Evolutionary conservation across 1,139 yeast genomes (phyloP).

Genomic region (Candida labiduridarum): DNA sequence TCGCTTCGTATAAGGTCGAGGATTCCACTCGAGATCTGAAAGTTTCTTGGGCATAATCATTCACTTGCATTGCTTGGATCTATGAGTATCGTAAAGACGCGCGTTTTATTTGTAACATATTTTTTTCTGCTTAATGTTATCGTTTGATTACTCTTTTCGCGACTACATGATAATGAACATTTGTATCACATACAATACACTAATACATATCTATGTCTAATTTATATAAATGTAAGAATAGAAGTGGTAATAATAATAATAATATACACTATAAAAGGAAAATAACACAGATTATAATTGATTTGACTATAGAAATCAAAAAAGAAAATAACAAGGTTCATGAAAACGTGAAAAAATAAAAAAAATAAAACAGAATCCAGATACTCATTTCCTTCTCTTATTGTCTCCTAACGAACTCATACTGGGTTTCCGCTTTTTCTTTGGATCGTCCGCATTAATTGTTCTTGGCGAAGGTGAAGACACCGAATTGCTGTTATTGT

Average conservation of each 20-base stretch:
- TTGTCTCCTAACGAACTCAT: constrained; percentile 14
- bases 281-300: background rate
- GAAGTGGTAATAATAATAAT: background rate
- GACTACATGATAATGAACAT: background rate
- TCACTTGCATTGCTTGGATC: background rate
- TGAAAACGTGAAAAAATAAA: background rate
- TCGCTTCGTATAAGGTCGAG: constrained; percentile 14
- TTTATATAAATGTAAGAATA: background rate
- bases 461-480: constrained; percentile 26
- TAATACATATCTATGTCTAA: constrained; percentile 1
- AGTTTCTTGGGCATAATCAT: background rate
- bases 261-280: background rate
- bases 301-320: too few species aligned
- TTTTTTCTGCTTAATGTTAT: background rate
- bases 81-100: background rate
- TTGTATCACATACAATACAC: background rate
- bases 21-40: background rate
- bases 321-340: background rate
- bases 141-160: background rate
- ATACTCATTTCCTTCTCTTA: constrained; percentile 16
- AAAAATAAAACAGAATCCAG: background rate
- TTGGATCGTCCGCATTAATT: constrained; percentile 23
- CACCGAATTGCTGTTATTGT: constrained; percentile 6
- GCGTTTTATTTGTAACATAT: background rate
- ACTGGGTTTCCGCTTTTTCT: constrained; percentile 24